Evolutionary conservation across 441 rosid species (phyloP).

Genomic region (Gossypium gossypioides): DNA sequence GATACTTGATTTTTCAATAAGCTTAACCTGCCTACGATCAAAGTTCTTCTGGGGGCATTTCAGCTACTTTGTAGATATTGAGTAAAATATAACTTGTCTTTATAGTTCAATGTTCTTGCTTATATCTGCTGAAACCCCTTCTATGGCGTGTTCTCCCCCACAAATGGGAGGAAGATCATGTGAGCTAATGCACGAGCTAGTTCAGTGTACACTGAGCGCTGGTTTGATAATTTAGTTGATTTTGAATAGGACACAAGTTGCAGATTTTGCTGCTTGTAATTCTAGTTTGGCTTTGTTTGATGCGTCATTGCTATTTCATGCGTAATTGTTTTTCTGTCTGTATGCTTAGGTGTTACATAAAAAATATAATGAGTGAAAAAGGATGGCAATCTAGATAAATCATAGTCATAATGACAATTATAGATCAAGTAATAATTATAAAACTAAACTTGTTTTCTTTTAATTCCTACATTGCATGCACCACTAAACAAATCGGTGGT

Average conservation of each 20-base stretch:
- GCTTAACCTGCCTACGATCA: neutral
- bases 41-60: neutral
- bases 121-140: neutral
- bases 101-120: neutral
- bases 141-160: neutral
- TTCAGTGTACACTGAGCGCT: neutral
- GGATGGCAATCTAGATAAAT: neutral
- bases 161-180: neutral
- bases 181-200: neutral
- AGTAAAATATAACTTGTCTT: neutral
- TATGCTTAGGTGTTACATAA: neutral
- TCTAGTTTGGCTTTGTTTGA: neutral
- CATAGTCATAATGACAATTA: neutral
- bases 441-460: neutral
- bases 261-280: neutral
- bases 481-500: neutral
- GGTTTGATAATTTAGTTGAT: neutral
- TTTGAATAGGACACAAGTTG: neutral
- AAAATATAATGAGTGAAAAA: neutral
- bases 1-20: neutral
- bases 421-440: neutral
- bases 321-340: neutral
- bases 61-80: neutral
- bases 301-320: neutral
- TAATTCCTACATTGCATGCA: constrained; percentile 1